Percentiles rank a stretch among this genome's conserved stretches.
Evolutionary conservation across 345 rosid genomes (phyloP).

Genomic region (Cochlearia excelsa): DNA sequence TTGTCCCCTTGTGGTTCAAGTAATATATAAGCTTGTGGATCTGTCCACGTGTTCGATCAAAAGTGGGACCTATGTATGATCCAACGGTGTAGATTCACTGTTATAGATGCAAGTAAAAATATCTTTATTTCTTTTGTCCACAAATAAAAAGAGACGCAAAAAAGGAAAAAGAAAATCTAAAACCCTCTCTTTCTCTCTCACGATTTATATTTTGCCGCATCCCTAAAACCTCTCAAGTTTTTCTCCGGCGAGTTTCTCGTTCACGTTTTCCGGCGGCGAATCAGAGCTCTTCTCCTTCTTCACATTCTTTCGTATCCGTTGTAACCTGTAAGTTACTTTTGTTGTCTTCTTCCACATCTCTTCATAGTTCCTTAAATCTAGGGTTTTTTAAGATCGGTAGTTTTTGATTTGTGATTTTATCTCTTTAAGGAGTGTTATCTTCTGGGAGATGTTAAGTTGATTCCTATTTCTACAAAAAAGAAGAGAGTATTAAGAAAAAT

Average conservation of each 20-base stretch:
- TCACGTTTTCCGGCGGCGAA: conserved; percentile 21
- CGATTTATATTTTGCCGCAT: conserved; percentile 34
- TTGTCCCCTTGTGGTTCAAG: conserved; percentile 23
- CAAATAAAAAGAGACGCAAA: neutral
- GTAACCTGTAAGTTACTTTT: conserved; percentile 15
- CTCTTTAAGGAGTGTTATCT: conserved; percentile 20
- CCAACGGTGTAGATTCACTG: conserved; percentile 18
- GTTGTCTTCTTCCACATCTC: neutral
- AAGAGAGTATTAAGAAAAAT: conserved; percentile 29
- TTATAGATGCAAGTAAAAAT: neutral
- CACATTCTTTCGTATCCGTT: neutral
- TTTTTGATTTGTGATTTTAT: conserved; percentile 9
- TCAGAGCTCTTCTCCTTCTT: conserved; percentile 10
- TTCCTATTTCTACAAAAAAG: conserved; percentile 21
- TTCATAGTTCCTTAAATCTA: neutral
- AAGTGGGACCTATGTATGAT: neutral
- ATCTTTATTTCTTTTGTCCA: conserved; percentile 14
- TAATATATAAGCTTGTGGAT: conserved; percentile 1
- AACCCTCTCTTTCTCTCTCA: conserved; percentile 17
- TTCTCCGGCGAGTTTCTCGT: conserved; percentile 14
- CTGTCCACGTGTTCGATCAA: conserved; percentile 13
- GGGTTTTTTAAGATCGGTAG: neutral
- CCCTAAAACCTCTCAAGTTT: conserved; percentile 31
- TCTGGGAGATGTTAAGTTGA: conserved; percentile 29
- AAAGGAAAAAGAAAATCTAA: neutral